These are phyloP conservation scores for Laetiporus sulphureus DNA, from an alignment of 1,284 basidiomycete genomes.

Conservation along the genomic window DNA sequence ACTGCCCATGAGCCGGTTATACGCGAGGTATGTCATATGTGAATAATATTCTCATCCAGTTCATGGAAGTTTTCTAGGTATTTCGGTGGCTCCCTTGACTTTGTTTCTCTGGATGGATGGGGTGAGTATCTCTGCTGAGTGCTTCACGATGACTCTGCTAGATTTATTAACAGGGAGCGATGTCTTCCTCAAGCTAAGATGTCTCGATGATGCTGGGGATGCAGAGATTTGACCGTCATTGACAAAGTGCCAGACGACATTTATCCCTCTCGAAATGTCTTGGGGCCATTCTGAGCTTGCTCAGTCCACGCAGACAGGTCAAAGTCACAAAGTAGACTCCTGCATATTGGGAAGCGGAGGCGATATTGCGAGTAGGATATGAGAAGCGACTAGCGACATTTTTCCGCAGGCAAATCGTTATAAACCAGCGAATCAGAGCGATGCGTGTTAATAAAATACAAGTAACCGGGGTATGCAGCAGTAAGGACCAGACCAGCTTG, in stretches of 20 bases:
- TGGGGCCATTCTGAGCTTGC: no score
- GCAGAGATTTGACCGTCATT: slow-evolving; percentile 25
- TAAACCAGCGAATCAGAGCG: slow-evolving; percentile 18
- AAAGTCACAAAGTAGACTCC: not conserved
- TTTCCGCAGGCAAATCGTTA: slow-evolving; percentile 9
- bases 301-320: no score
- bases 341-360: slow-evolving; percentile 29
- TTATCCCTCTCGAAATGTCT: not conserved
- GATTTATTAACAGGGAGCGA: slow-evolving; percentile 54
- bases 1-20: slow-evolving; percentile 79
- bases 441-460: slow-evolving; percentile 21
- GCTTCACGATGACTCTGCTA: not conserved
- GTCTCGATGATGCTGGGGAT: slow-evolving; percentile 63
- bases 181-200: slow-evolving; percentile 68
- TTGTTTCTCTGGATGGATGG: slow-evolving; percentile 77
- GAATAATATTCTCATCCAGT: not conserved
- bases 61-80: slow-evolving; percentile 35
- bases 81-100: slow-evolving; percentile 73
- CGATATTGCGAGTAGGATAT: slow-evolving; percentile 16
- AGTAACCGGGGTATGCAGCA: slow-evolving; percentile 23
- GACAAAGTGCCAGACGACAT: not conserved
- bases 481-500: slow-evolving; percentile 25
- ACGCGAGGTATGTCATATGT: slow-evolving; percentile 47
- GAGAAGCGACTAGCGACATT: slow-evolving; percentile 17
- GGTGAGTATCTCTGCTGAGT: slow-evolving; percentile 36